Evolutionary conservation across 805 yeast genomes (phyloP), one percentile per base, ranked within the genome.

Genomic region (Phaffomyces thermotolerans): DNA sequence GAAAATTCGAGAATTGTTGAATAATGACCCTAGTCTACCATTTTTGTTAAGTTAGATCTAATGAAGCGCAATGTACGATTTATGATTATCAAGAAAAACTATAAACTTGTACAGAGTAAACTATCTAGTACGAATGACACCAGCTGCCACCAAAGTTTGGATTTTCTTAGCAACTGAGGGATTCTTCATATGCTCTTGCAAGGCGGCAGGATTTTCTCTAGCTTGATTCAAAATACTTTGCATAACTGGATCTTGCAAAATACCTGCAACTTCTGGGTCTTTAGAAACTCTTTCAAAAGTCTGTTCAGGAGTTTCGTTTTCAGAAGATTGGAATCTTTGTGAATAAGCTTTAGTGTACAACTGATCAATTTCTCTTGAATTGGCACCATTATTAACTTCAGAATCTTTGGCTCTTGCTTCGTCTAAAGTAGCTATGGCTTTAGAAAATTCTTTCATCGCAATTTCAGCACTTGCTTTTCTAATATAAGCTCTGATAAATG

Each of bases 151-250:
- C 65, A 93, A 76, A 55, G 84, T 75, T 65, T 84, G 83, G 56
- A 93, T 81, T 78, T 93, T 93, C 65, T 81, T 82, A 60, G 81
- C 78, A 40, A 93, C 85, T 48, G 81, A 95, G 34, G 99, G 98
- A 68, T 93, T 93, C 73, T 79, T 85, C 96, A 93, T 89, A 68
- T 93, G 99, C 58, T 91, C 97, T 63, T 86, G 95, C 56, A 93
- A 75, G 43, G 98, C 98, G 37, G 96, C 95, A 40, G 99, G 99
- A 63, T 93, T 85, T 47, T 79, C 86, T 64, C 83, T 85, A 17
- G 98, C 98, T 69, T 93, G 99, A 54, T 79, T 83, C 63, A 93
- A 74, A 52, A 93, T 93, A 44, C 91, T 82, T 69, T 89, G 93
- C 97, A 93, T 91, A 36, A 91, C 89, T 12, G 97, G 96, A 62